These are phyloP conservation scores for Camelina laxa DNA, from an alignment of 345 rosid genomes.

Conservation along the genomic window DNA sequence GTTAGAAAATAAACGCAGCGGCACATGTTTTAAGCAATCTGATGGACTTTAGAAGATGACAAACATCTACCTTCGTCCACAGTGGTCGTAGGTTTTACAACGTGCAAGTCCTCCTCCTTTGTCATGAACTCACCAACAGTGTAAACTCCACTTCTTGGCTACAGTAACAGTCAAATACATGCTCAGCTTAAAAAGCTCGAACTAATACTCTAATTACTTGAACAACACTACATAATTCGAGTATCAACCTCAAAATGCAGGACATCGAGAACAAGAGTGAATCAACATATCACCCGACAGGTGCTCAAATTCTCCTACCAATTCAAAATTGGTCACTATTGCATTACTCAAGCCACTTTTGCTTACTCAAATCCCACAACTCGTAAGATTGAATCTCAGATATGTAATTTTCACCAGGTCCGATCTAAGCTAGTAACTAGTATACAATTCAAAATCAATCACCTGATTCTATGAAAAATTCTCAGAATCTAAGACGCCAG, in stretches of 20 bases:
- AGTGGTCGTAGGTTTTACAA: constrained; percentile 74
- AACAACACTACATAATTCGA: background rate
- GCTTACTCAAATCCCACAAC: background rate
- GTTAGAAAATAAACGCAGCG: background rate
- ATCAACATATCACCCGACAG: background rate
- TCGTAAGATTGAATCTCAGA: background rate
- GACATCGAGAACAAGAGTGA: background rate
- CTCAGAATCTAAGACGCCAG: background rate
- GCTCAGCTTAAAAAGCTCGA: background rate
- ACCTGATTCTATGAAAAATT: background rate
- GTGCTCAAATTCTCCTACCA: background rate
- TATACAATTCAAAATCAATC: background rate
- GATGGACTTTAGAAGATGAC: constrained; percentile 5
- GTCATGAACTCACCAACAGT: constrained; percentile 95
- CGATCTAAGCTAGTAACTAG: constrained; percentile 10
- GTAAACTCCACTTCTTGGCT: constrained; percentile 65
- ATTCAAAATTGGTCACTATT: background rate
- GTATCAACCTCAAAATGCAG: background rate
- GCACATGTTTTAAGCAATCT: background rate
- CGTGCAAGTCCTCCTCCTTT: constrained; percentile 68
- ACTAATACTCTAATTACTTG: background rate
- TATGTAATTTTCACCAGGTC: constrained; percentile 5
- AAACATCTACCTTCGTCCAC: constrained; percentile 76
- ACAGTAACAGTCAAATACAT: constrained; percentile 32
- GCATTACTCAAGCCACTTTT: background rate